Base-by-base conservation (phyloP, 345 rosid genomes). In the Cardamine occulta region DNA sequence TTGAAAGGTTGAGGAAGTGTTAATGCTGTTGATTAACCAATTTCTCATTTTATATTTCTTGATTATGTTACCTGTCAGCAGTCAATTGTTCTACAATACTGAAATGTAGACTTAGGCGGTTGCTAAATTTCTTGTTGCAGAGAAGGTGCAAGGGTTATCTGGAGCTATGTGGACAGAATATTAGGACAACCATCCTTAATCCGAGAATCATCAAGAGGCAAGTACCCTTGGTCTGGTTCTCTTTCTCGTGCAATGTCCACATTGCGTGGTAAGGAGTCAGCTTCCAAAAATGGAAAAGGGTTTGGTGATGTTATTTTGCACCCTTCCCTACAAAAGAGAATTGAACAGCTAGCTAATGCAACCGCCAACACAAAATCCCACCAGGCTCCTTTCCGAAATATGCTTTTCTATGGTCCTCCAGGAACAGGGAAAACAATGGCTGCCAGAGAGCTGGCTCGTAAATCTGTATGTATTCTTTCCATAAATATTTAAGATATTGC, bases 351-450 rank as follows among this genome's bases (percentile, higher is more conserved):
- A 60, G 84, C 99, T 55, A 84, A 81, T 74, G 93, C 99, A 63
- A 95, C 99, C 42, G 96, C 99, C 24, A 95, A 95, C 83, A 95
- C 99, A n/a, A 95, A 95, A 83, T 75, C 87, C 28, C 97, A 95
- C 80, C 87, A 89, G 66, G 99, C 99, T 17, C 99, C 99, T 24
- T 95, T 89, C 77, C 82, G 97, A 44, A 95, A 95, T 70, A 86
- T 95, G 97, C 93, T 95, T 64, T 90, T 95, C 83, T 89, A 92
- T 51, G 99, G 99, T 34, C 99, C 99, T 73, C 99, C 99, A 62
- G 99, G 99, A 80, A 95, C 99, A 10, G 99, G 99, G 61, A 95
- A 95, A 85, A 92, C 99, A 55, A 95, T 95, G 99, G 97, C 93
- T 68, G 99, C 99, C 45, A 86, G 99, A 80, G 96, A 95, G 83